Conservation (phyloP, 768 basidiomycete species). For the Podaxis sp. region DNA sequence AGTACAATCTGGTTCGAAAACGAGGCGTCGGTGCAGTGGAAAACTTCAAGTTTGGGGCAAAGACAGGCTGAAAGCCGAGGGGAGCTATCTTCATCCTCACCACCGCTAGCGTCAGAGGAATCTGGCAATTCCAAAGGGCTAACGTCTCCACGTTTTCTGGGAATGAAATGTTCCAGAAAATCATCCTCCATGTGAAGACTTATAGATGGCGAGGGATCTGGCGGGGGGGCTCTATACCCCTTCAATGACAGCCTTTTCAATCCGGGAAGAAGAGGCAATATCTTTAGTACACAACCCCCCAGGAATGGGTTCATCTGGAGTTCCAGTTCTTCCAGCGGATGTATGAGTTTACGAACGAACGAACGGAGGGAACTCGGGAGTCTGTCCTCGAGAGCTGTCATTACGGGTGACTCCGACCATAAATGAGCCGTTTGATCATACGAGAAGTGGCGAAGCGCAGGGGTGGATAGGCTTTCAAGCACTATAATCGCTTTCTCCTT, state of each 20-base stretch:
- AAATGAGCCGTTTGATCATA: neutral
- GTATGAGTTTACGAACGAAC: neutral
- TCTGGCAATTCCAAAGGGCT: neutral
- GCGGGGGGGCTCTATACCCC: neutral
- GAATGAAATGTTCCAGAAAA: neutral
- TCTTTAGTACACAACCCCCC: neutral
- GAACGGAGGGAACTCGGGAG: neutral
- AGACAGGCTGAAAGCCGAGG: neutral
- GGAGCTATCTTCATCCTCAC: neutral
- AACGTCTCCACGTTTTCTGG: neutral
- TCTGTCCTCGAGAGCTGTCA: neutral
- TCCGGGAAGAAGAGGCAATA: neutral
- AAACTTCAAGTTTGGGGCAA: neutral
- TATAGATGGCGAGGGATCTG: neutral
- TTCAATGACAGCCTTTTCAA: neutral
- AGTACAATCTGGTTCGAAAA: neutral
- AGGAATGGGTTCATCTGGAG: neutral
- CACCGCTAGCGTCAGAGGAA: neutral
- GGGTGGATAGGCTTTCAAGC: neutral
- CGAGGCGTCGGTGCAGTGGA: neutral
- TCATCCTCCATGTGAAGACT: neutral
- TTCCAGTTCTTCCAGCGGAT: constrained; percentile 1
- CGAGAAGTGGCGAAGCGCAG: neutral
- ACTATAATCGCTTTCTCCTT: neutral
- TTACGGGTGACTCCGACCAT: neutral